Evolutionary conservation across 108 stramenopile genomes (phyloP).

Genomic region (Cyclotella kingstonii): DNA sequence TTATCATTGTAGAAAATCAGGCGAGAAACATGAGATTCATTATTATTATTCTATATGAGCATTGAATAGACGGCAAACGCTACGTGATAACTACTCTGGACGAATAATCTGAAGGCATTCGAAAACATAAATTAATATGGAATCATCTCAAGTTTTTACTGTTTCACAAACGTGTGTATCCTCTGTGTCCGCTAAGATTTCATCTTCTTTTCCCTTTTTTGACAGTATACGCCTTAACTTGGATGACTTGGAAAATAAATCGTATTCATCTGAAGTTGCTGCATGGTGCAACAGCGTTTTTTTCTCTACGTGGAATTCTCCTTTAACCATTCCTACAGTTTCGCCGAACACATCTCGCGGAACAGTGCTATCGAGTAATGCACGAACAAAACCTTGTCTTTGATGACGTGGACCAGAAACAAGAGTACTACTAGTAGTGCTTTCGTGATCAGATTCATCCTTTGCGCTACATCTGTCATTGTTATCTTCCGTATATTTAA

Average conservation of each 20-base stretch:
- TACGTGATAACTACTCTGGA: too few relatives aligned
- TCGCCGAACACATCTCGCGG: conserved; percentile 81
- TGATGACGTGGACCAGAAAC: conserved; percentile 16
- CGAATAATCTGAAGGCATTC: too few relatives aligned
- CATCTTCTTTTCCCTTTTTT: neutral
- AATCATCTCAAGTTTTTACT: too few relatives aligned
- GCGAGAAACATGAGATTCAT: too few relatives aligned
- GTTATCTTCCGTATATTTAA: conserved; percentile 32
- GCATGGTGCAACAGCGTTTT: conserved; percentile 86
- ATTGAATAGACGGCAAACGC: too few relatives aligned
- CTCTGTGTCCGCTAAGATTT: conserved; percentile 1
- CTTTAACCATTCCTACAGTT: conserved; percentile 81
- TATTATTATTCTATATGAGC: too few relatives aligned
- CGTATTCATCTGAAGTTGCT: conserved; percentile 83
- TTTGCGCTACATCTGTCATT: conserved; percentile 33
- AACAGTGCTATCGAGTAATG: conserved; percentile 77
- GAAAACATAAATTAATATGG: too few relatives aligned
- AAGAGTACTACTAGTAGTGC: conserved; percentile 13
- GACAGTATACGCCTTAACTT: conserved; percentile 24
- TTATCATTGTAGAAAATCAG: too few relatives aligned
- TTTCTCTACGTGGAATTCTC: conserved; percentile 79
- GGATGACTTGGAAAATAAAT: conserved; percentile 60
- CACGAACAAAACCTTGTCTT: conserved; percentile 68
- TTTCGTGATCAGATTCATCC: conserved; percentile 30
- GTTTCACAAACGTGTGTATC: too few relatives aligned